Evolutionary conservation across 2,329 filamentous ascomycete species (phyloP), one percentile per base, ranked within the genome.

Genomic region (Neopestalotiopsis sp.): DNA sequence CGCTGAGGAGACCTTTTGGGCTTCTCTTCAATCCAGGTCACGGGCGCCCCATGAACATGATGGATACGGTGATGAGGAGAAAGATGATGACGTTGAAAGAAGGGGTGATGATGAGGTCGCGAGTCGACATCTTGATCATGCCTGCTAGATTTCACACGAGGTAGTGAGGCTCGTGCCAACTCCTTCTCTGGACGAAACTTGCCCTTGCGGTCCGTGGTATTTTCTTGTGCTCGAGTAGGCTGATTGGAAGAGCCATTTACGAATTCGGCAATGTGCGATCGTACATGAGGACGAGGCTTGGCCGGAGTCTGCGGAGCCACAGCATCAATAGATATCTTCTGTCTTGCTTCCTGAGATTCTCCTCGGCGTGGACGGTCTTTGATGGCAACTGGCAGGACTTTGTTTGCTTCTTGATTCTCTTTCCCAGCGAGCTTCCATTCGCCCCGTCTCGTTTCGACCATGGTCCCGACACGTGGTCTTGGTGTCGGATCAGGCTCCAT

Each of bases 191-290:
- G 28, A 17, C 63, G 63, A 28, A 66, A 66, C 4, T 38, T 45
- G 14, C 28, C 20, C 17, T 28, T 45, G 6, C 30, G 30, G 40
- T 66, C 28, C 17, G 34, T 14, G 17, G 1, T 66, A 17, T n/a
- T n/a, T 24, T 24, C 20, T 66, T 17, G 28, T 10, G 32, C 28
- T n/a, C 28, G 42, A 20, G 32, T 66, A 9, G 63, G 42, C 9
- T 45, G 28, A 4, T 40, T 49, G 4, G 49, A 17, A 57, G 63
- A 34, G 14, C 53, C 42, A 12, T 40, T 58, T 13, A 66, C 45
- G 30, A 56, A 66, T 24, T 66, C 63, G 17, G 42, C 45, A 14
- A 66, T 24, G 28, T 66, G 63, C 30, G 63, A 45, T 32, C 63
- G 63, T n/a, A 66, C 34, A 24, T n/a, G 6, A 5, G 45, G 63